Percentiles rank a stretch among this genome's conserved stretches.
These are phyloP conservation scores for Malus sieversii DNA, from an alignment of 306 rosid species.

Conservation along the genomic window DNA sequence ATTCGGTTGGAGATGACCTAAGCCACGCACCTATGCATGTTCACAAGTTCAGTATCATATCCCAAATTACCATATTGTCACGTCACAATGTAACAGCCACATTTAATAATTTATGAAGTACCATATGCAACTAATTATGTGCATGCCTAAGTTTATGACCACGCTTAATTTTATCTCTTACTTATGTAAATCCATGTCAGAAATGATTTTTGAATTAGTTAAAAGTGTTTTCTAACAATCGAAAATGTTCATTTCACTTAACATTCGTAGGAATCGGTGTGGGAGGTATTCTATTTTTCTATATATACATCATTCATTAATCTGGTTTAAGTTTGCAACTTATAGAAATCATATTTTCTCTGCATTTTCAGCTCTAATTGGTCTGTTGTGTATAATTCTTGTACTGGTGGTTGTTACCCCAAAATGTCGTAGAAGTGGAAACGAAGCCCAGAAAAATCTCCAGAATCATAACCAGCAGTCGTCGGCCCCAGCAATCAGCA, in stretches of 20 bases:
- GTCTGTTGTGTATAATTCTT: not conserved
- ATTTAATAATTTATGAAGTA: not conserved
- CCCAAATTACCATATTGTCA: not conserved
- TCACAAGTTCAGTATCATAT: not conserved
- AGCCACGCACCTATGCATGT: not conserved
- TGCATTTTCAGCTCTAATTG: conserved; percentile 1
- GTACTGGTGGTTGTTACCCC: conserved; percentile 3
- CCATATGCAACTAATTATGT: not conserved
- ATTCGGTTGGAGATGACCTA: no score
- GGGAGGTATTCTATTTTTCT: not conserved
- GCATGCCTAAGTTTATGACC: not conserved
- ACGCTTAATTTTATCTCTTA: no score
- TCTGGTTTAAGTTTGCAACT: not conserved
- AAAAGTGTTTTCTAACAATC: not conserved
- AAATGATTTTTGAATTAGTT: no score
- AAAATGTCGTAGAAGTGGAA: not conserved
- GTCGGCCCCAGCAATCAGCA: not conserved
- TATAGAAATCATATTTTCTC: not conserved
- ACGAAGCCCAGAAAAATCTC: not conserved
- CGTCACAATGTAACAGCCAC: not conserved
- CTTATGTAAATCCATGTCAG: not conserved
- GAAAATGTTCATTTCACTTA: not conserved
- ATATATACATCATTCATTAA: not conserved
- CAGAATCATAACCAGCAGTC: not conserved
- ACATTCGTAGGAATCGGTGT: not conserved